phyloP scores from a whole-genome alignment of 345 rosid species.

The Barbarea vulgaris region DNA sequence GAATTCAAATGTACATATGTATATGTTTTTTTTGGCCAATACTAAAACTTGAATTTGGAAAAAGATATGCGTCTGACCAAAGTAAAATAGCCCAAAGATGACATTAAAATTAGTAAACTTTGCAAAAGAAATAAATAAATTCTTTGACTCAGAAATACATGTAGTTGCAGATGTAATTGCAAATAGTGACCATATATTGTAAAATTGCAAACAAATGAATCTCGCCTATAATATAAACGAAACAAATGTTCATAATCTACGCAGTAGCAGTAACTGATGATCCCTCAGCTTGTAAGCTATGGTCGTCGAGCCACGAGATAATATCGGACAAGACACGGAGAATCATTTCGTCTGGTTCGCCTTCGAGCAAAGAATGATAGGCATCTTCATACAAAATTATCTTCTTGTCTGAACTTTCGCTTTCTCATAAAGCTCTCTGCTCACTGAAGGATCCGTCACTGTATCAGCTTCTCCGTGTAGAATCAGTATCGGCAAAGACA shows the following conservation, averaged over 20 bases:
- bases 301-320: constrained; percentile 78
- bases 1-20: not conserved
- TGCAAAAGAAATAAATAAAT: not conserved
- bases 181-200: not conserved
- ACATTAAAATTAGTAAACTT: not conserved
- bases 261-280: not conserved
- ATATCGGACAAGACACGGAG: constrained; percentile 67
- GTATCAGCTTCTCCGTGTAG: constrained; percentile 85
- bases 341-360: constrained; percentile 86
- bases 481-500: constrained; percentile 76
- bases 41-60: not conserved
- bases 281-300: constrained; percentile 31
- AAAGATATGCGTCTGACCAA: not conserved
- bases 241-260: constrained; percentile 21
- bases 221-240: not conserved
- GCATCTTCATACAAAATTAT: constrained; percentile 66
- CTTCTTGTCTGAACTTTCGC: constrained; percentile 82
- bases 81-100: not conserved
- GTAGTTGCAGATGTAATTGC: not conserved
- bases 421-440: constrained; percentile 77
- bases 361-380: constrained; percentile 77
- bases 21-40: not conserved
- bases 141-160: not conserved
- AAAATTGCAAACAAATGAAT: not conserved
- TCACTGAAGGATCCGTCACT: constrained; percentile 89